phyloP scores from a whole-genome alignment of 2,329 filamentous ascomycete species.

The Chrysosporium queenslandicum region DNA sequence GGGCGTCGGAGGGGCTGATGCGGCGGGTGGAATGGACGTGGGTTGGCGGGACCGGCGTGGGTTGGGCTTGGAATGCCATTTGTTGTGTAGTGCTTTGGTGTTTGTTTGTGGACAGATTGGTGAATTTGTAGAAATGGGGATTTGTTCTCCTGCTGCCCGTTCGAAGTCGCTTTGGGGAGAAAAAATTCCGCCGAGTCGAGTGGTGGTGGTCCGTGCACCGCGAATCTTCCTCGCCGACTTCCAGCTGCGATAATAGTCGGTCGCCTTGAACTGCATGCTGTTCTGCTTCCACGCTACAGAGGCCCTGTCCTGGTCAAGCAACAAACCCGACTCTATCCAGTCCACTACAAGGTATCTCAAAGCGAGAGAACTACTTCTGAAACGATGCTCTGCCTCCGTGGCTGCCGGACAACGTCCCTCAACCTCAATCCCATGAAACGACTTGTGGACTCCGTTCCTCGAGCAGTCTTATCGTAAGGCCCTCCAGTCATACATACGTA shows the following conservation, averaged over 20 bases:
- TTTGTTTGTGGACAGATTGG: too few species aligned
- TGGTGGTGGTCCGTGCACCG: slow-evolving; percentile 6
- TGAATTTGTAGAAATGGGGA: too few species aligned
- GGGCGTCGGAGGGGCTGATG: slow-evolving; percentile 32
- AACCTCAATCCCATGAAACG: not conserved
- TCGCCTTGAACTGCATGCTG: not conserved
- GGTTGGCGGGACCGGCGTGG: slow-evolving; percentile 31
- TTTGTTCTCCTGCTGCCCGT: not conserved
- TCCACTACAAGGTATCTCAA: not conserved
- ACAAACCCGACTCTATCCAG: not conserved
- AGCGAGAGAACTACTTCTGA: not conserved
- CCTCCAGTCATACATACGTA: not conserved
- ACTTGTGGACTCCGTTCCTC: not conserved
- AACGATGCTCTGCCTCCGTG: slow-evolving; percentile 7
- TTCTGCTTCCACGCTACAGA: not conserved
- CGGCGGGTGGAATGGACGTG: slow-evolving; percentile 28
- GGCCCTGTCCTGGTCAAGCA: not conserved
- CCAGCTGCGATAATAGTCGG: not conserved
- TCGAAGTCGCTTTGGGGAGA: not conserved
- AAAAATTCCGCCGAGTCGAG: not conserved
- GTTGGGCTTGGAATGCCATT: slow-evolving; percentile 30
- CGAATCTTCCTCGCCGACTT: not conserved
- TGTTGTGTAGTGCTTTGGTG: slow-evolving; percentile 1
- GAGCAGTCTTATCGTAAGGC: slow-evolving; percentile 3
- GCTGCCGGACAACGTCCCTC: not conserved